Base-by-base conservation (phyloP, 2,329 filamentous ascomycete species). In the Penicillium carneum region DNA sequence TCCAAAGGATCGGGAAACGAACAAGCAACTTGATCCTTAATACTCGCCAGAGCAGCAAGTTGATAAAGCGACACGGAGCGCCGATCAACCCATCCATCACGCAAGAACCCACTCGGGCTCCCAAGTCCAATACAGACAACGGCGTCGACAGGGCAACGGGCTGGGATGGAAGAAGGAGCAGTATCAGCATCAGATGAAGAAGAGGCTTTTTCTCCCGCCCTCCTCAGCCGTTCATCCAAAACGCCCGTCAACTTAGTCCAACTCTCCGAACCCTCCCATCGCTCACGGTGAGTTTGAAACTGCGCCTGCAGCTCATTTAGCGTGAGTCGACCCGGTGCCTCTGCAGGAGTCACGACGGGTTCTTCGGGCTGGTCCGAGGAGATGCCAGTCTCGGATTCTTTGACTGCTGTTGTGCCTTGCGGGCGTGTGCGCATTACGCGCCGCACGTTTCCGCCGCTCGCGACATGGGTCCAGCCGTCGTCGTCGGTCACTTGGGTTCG, bases 401-500 rank as follows among this genome's bases (percentile, higher is more conserved):
- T 26, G 29, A 29, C 36, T 20, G 31, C 41, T 26, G 41, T 46
- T 36, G 51, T 34, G 14, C 10, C 51, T 34, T 31, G 41, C 39
- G 43, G 52, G 34, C 42, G 62, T 26, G 57, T 61, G 59, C 65
- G 69, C 33, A 68, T 47, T 38, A 65, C 65, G 36, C 73, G 73
- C 49, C 71, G 69, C 43, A 70, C 72, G 51, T 71, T 72, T 54
- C 59, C 63, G 59, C 57, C 68, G 36, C 69, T 78, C 20, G 76
- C 75, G 62, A 81, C 72, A 64, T 81, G 79, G 26, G 79, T 80
- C 79, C 79, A 81, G 70, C 79, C 79, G 49, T 78, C 70, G 23
- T 71, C 59, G 65, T 78, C 78, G 53, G 74, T 76, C 55, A 80
- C 63, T 70, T 77, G 63, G 45, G 75, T 66, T 39, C 76, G 76